A percentile compares a stretch with the other conserved stretches of the same genome.
These are phyloP conservation scores for Aureobasidium vineae DNA, from an alignment of 2,329 filamentous ascomycete species.

Conservation along the genomic window DNA sequence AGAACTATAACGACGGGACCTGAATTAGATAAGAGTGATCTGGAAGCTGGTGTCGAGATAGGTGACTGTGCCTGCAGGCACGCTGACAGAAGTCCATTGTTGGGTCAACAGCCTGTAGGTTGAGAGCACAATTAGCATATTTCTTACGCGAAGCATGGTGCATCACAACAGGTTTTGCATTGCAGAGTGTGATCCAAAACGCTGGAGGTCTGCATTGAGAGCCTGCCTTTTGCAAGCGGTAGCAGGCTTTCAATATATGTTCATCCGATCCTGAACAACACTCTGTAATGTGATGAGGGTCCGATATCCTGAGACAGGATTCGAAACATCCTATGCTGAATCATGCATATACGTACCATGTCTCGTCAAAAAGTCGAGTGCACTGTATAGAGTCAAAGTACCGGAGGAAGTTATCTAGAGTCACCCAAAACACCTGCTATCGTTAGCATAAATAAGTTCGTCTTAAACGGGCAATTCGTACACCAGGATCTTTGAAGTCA, in stretches of 20 bases:
- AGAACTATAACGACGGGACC: slow-evolving; percentile 59
- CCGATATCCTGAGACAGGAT: too few relatives aligned
- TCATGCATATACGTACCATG: slow-evolving; percentile 44
- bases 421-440: slow-evolving; percentile 54
- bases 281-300: not conserved
- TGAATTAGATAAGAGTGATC: slow-evolving; percentile 53
- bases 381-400: slow-evolving; percentile 61
- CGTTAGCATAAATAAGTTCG: not conserved
- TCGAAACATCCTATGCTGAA: too few relatives aligned
- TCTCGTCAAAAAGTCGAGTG: slow-evolving; percentile 61
- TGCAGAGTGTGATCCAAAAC: not conserved
- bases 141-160: not conserved
- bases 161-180: not conserved
- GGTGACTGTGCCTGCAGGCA: slow-evolving; percentile 55
- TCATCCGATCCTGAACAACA: not conserved
- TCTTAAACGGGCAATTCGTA: slow-evolving; percentile 28
- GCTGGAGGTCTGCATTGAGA: not conserved
- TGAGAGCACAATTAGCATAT: not conserved
- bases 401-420: slow-evolving; percentile 57
- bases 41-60: slow-evolving; percentile 61
- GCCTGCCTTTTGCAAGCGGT: not conserved
- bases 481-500: slow-evolving; percentile 73
- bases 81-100: slow-evolving; percentile 55
- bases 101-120: slow-evolving; percentile 47
- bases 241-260: not conserved